These are phyloP conservation scores for Aspergillus tanneri DNA, from an alignment of 2,329 filamentous ascomycete genomes.

Conservation along the genomic window DNA sequence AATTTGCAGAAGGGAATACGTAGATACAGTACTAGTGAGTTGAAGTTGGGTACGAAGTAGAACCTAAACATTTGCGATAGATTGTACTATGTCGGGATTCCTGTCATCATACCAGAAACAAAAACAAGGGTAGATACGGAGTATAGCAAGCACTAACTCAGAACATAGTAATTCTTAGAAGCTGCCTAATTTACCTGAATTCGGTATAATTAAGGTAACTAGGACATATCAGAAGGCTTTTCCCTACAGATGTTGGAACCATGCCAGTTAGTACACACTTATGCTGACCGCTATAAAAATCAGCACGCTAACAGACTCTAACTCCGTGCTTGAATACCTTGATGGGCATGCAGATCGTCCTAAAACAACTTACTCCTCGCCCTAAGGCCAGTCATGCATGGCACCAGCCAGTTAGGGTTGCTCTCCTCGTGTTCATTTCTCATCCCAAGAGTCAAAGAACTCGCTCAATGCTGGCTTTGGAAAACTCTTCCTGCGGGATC, in stretches of 20 bases:
- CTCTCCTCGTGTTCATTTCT: constrained; percentile 5
- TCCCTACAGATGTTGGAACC: background rate
- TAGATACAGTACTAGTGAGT: background rate
- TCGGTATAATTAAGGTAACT: background rate
- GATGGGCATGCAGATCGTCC: background rate
- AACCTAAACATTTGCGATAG: no score
- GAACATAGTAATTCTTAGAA: no score
- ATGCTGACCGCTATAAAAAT: background rate
- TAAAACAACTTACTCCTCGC: background rate
- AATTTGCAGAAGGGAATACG: background rate
- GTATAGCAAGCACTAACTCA: no score
- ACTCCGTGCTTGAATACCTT: background rate
- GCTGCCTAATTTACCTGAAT: background rate
- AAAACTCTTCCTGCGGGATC: background rate
- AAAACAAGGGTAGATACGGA: no score
- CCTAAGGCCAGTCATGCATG: constrained; percentile 2
- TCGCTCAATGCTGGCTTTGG: background rate
- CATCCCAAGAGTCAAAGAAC: background rate
- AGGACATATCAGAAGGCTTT: background rate
- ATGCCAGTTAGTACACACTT: background rate
- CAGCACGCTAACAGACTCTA: no score
- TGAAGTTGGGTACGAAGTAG: background rate
- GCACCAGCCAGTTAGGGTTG: constrained; percentile 3
- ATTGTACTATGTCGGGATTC: no score
- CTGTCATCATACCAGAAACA: no score